Evolutionary conservation across 2,329 filamentous ascomycete genomes (phyloP).

Genomic region (Ascochyta viciae-villosae): DNA sequence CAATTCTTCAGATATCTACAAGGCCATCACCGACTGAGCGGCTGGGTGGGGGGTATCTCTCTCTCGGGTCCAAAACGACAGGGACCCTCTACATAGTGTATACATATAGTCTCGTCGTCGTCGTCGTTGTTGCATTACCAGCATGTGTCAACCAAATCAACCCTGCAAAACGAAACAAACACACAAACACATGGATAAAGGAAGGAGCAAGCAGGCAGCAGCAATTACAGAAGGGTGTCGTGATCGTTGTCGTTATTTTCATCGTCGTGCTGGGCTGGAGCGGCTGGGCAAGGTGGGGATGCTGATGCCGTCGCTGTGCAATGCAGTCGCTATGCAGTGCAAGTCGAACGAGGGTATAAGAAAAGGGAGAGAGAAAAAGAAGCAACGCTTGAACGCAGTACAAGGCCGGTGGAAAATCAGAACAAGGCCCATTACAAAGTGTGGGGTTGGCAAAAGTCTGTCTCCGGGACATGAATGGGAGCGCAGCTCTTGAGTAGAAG

Average conservation of each 20-base stretch:
- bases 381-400: slow-evolving; percentile 47
- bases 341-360: slow-evolving; percentile 43
- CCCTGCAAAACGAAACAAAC: too few species aligned
- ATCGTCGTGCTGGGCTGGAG: slow-evolving; percentile 19
- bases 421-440: slow-evolving; percentile 23
- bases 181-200: too few species aligned
- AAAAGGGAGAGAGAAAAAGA: slow-evolving; percentile 24
- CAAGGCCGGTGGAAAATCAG: slow-evolving; percentile 19
- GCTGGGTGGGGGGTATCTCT: too few species aligned
- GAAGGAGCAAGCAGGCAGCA: too few species aligned
- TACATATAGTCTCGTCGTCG: too few species aligned
- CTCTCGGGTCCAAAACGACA: too few species aligned
- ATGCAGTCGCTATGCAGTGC: slow-evolving; percentile 45
- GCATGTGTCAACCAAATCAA: too few species aligned
- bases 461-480: slow-evolving; percentile 36
- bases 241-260: slow-evolving; percentile 9
- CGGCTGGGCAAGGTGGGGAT: slow-evolving; percentile 19
- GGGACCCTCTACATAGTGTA: too few species aligned
- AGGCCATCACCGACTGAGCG: too few species aligned
- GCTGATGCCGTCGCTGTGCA: slow-evolving; percentile 38
- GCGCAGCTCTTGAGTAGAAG: slow-evolving; percentile 41
- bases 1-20: too few species aligned
- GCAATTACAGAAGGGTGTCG: too few species aligned
- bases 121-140: too few species aligned
- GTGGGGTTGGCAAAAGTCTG: slow-evolving; percentile 17